phyloP scores from a whole-genome alignment of 352 stramenopile species.

The Pythium aphanidermatum region DNA sequence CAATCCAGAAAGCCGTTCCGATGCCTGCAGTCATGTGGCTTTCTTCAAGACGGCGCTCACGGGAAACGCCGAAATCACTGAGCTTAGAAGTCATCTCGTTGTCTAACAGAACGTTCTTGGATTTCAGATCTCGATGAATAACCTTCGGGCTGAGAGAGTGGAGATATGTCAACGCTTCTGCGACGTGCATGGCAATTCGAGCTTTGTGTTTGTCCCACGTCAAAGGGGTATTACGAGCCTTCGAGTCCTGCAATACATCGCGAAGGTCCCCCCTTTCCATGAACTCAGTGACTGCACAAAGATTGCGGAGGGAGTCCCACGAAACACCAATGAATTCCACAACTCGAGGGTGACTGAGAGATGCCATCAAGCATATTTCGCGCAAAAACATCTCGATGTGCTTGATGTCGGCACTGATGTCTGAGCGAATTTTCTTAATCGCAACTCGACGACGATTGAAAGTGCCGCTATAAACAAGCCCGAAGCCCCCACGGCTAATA shows the following conservation, averaged over 20 bases:
- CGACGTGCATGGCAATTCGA: slow-evolving; percentile 44
- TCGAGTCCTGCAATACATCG: slow-evolving; percentile 41
- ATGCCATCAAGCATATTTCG: slow-evolving; percentile 57
- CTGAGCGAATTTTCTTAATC: slow-evolving; percentile 62
- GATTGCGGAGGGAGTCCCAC: slow-evolving; percentile 52
- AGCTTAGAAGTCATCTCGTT: slow-evolving; percentile 12
- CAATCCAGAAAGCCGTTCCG: slow-evolving; percentile 14
- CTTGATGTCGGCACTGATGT: slow-evolving; percentile 40
- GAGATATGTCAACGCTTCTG: slow-evolving; percentile 30
- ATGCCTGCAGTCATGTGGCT: slow-evolving; percentile 11
- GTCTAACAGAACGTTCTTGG: slow-evolving; percentile 9
- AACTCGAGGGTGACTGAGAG: slow-evolving; percentile 48
- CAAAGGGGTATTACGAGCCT: slow-evolving; percentile 30
- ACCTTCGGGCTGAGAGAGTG: slow-evolving; percentile 14
- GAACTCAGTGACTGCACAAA: slow-evolving; percentile 60
- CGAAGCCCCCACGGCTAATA: slow-evolving; percentile 56
- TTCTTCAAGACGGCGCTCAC: slow-evolving; percentile 2
- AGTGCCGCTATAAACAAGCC: slow-evolving; percentile 48
- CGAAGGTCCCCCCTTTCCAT: slow-evolving; percentile 68
- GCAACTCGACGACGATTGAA: slow-evolving; percentile 52
- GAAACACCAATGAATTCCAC: slow-evolving; percentile 69
- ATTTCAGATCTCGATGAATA: slow-evolving; percentile 11
- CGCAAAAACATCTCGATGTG: slow-evolving; percentile 52
- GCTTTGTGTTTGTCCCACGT: slow-evolving; percentile 49
- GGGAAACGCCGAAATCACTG: slow-evolving; percentile 18